phyloP scores from a whole-genome alignment of 139 green algal genomes.

The Chlamydomonas incerta region DNA sequence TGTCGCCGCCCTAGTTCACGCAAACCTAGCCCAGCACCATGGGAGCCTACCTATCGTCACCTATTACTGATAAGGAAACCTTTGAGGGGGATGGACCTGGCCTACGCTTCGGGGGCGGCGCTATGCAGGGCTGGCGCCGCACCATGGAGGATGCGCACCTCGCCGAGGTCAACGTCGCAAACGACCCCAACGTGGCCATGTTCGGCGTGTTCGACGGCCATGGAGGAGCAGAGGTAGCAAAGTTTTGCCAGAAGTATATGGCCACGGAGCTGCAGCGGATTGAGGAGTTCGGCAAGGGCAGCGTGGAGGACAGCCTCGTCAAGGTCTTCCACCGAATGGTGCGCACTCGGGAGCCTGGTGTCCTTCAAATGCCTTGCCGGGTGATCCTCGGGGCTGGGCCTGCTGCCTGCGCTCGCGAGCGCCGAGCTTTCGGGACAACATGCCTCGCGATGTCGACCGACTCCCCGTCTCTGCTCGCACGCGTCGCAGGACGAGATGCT shows the following conservation, averaged over 20 bases:
- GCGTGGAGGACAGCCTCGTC: constrained; percentile 73
- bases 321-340: constrained; percentile 86
- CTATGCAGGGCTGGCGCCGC: constrained; percentile 91
- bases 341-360: neutral
- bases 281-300: constrained; percentile 66
- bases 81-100: constrained; percentile 66
- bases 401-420: too few species aligned
- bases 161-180: constrained; percentile 51
- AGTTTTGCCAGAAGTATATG: constrained; percentile 89
- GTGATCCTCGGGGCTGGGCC: too few species aligned
- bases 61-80: constrained; percentile 81
- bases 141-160: constrained; percentile 87
- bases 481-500: constrained; percentile 70
- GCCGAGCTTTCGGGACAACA: too few species aligned
- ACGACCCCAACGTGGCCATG: constrained; percentile 53
- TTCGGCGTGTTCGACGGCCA: constrained; percentile 95
- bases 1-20: constrained; percentile 25
- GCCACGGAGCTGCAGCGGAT: constrained; percentile 74
- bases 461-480: too few species aligned
- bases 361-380: too few species aligned
- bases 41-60: constrained; percentile 81
- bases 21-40: constrained; percentile 48
- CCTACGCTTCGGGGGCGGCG: constrained; percentile 74
- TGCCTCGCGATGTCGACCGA: too few species aligned
- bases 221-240: constrained; percentile 88